Evolutionary conservation across 441 rosid genomes (phyloP).

Genomic region (Gossypium davidsonii): DNA sequence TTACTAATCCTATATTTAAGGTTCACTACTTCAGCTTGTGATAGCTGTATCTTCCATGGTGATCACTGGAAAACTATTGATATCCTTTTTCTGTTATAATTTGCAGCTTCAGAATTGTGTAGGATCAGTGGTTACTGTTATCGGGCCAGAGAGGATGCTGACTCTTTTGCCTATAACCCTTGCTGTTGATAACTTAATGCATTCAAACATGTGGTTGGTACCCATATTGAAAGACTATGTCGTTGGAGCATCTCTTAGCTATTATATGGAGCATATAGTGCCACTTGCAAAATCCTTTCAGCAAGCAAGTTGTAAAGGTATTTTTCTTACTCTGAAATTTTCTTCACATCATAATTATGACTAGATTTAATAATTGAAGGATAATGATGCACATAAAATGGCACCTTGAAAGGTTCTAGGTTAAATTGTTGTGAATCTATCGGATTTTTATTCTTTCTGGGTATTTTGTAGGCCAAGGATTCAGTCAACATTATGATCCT

Average conservation of each 20-base stretch:
- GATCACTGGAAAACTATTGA: constrained; percentile 16
- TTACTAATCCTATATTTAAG: neutral
- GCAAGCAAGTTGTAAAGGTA: constrained; percentile 62
- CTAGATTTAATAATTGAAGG: neutral
- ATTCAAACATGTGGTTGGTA: constrained; percentile 69
- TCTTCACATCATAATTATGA: neutral
- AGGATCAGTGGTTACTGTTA: constrained; percentile 78
- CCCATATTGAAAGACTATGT: constrained; percentile 63
- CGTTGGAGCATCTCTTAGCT: constrained; percentile 64
- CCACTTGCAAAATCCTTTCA: constrained; percentile 73
- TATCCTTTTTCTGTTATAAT: constrained; percentile 14
- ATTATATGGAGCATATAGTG: constrained; percentile 70
- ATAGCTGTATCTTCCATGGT: neutral
- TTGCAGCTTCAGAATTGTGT: constrained; percentile 71
- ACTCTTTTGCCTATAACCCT: constrained; percentile 61
- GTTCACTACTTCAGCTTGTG: neutral
- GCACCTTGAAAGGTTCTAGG: neutral
- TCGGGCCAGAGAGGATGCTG: constrained; percentile 76
- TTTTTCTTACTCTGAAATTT: constrained; percentile 1
- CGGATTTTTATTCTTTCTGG: neutral
- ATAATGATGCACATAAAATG: neutral
- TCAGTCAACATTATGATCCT: neutral
- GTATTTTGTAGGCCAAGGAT: neutral
- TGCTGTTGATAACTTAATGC: constrained; percentile 42
- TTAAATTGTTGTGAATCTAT: neutral